Percentiles rank a stretch among this genome's conserved stretches.
These are phyloP conservation scores for Earliella scabrosa DNA, from an alignment of 1,284 basidiomycete genomes.

Conservation along the genomic window DNA sequence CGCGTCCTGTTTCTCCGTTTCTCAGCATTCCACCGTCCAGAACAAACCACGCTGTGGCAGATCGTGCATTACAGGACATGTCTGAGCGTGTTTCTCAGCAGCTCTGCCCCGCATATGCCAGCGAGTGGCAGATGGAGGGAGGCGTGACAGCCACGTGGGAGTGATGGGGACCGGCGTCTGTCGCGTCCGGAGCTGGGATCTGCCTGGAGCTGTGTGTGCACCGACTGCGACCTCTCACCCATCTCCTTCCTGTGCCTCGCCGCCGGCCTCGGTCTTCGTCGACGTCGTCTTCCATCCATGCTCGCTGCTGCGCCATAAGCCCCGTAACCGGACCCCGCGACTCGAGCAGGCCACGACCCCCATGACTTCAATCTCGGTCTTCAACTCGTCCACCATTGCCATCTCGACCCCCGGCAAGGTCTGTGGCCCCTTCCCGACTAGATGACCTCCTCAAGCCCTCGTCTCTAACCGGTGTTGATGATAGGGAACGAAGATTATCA, in stretches of 20 bases:
- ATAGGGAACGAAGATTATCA: slow-evolving; percentile 35
- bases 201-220: too few species aligned
- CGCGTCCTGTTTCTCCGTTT: too few species aligned
- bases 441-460: not conserved
- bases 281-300: too few species aligned
- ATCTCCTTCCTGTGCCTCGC: not conserved
- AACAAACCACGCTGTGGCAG: too few species aligned
- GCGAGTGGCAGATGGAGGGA: not conserved
- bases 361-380: slow-evolving; percentile 13
- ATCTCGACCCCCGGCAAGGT: slow-evolving; percentile 14
- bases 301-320: too few species aligned
- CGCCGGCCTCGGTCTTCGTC: too few species aligned
- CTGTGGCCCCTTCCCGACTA: not conserved
- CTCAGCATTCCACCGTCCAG: too few species aligned
- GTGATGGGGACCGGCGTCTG: slow-evolving; percentile 11
- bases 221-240: too few species aligned
- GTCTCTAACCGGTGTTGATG: too few species aligned
- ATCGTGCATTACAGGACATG: not conserved
- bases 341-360: not conserved
- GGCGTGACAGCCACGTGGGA: slow-evolving; percentile 20
- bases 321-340: too few species aligned
- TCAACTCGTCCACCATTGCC: slow-evolving; percentile 13
- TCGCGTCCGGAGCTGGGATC: not conserved
- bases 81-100: too few species aligned
- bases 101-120: too few species aligned